phyloP scores from a whole-genome alignment of 2,329 filamentous ascomycete genomes.

The Byssothecium circinans region DNA sequence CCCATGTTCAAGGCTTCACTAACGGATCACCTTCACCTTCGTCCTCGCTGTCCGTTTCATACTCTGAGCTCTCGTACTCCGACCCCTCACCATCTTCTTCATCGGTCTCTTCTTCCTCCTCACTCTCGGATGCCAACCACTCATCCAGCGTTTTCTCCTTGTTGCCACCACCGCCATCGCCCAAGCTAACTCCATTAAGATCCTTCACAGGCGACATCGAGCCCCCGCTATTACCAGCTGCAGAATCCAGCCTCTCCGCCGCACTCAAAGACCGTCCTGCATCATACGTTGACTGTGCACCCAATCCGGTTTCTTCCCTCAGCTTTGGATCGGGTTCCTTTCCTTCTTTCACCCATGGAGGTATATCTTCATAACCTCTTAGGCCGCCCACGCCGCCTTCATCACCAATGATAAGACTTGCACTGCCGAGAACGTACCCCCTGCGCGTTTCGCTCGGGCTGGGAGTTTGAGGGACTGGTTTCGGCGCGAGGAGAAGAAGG shows the following conservation, averaged over 20 bases:
- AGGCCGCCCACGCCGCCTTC: conserved; percentile 69
- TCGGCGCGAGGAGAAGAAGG: conserved; percentile 87
- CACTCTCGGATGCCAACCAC: conserved; percentile 72
- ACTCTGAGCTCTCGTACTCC: conserved; percentile 61
- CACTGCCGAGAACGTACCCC: conserved; percentile 77
- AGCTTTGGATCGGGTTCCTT: conserved; percentile 76
- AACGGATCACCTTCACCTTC: conserved; percentile 41
- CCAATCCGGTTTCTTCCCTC: conserved; percentile 56
- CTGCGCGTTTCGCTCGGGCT: conserved; percentile 84
- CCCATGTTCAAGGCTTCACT: conserved; percentile 24
- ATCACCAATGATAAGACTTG: conserved; percentile 80
- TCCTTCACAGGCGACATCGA: conserved; percentile 45
- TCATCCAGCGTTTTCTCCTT: conserved; percentile 85
- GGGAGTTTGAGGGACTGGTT: conserved; percentile 86
- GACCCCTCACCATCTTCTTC: conserved; percentile 52
- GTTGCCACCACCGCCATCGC: conserved; percentile 9
- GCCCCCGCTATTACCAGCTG: conserved; percentile 46
- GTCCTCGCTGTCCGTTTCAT: conserved; percentile 53
- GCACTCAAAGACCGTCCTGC: conserved; percentile 55
- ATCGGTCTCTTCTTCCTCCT: conserved; percentile 49
- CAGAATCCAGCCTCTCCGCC: conserved; percentile 65
- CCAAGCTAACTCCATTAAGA: conserved; percentile 54
- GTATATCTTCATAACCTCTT: conserved; percentile 78
- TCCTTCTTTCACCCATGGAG: conserved; percentile 81
- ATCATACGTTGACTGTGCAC: conserved; percentile 36